Evolutionary conservation across 192 early-diverging fungal genomes (phyloP).

Genomic region (Linnemannia elongata): DNA sequence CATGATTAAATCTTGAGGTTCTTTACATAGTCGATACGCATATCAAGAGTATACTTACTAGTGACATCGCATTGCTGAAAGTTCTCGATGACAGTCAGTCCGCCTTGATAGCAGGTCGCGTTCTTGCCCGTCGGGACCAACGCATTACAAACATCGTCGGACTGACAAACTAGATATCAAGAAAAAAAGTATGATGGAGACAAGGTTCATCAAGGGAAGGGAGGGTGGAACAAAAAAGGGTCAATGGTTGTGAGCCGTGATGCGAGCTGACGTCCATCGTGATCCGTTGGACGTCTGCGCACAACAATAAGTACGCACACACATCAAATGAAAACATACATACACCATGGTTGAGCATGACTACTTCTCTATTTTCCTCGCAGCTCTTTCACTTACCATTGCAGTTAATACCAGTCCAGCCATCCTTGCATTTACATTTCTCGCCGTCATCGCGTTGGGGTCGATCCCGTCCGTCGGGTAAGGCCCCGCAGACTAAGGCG

Average conservation of each 20-base stretch:
- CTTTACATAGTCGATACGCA: background rate
- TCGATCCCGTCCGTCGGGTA: constrained; percentile 71
- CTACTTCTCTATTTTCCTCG: background rate
- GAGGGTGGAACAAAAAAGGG: background rate
- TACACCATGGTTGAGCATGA: background rate
- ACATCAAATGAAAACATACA: background rate
- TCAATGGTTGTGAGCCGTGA: background rate
- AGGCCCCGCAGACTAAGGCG: constrained; percentile 61
- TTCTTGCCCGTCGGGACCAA: constrained; percentile 77
- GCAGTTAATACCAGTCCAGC: constrained; percentile 94
- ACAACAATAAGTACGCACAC: background rate
- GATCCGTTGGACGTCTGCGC: background rate
- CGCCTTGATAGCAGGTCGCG: constrained; percentile 83
- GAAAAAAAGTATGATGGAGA: constrained; percentile 1
- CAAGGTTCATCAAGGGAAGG: background rate
- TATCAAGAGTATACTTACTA: constrained; percentile 64
- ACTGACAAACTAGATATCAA: background rate
- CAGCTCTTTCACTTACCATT: constrained; percentile 66
- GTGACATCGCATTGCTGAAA: constrained; percentile 82
- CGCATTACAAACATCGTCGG: constrained; percentile 50
- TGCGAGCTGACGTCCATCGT: constrained; percentile 8
- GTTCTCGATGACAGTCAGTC: constrained; percentile 76
- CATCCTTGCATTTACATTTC: constrained; percentile 80
- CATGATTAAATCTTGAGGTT: background rate
- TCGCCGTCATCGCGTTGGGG: constrained; percentile 63